Conservation (phyloP, 2,329 filamentous ascomycete species). For the Diaporthe amygdali region DNA sequence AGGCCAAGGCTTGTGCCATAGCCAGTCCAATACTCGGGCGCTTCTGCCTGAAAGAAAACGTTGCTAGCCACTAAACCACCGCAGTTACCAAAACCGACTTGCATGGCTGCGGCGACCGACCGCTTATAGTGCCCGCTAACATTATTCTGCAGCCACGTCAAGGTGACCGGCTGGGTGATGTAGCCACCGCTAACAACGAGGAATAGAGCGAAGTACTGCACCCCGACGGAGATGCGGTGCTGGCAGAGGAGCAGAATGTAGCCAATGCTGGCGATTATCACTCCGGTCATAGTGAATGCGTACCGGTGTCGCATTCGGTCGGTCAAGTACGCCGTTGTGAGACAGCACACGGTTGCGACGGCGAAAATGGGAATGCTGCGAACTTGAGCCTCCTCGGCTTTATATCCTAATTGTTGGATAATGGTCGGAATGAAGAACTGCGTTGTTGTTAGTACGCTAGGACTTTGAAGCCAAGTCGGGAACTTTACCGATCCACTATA, state of each 20-base stretch:
- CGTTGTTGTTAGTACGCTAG: conserved; percentile 27
- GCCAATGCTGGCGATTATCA: conserved; percentile 54
- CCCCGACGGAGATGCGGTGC: conserved; percentile 48
- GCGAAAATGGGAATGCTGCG: conserved; percentile 43
- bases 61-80: conserved; percentile 57
- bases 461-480: conserved; percentile 7
- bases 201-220: conserved; percentile 60
- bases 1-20: conserved; percentile 53
- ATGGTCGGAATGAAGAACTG: conserved; percentile 45
- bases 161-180: conserved; percentile 57
- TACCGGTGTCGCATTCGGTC: conserved; percentile 58
- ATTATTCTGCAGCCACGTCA: conserved; percentile 64
- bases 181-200: conserved; percentile 59
- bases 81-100: conserved; percentile 55
- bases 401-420: conserved; percentile 41
- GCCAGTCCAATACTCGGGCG: conserved; percentile 53
- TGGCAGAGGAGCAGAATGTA: conserved; percentile 61
- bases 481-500: conserved; percentile 39
- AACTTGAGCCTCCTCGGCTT: conserved; percentile 39
- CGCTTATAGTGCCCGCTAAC: conserved; percentile 64
- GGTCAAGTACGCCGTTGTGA: conserved; percentile 47
- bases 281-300: conserved; percentile 57
- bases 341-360: conserved; percentile 36
- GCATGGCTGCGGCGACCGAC: conserved; percentile 55
- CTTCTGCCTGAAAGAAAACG: conserved; percentile 53